Evolutionary conservation across 352 stramenopile species (phyloP), one percentile per base, ranked within the genome.

Genomic region (Globisporangium camurandrum): DNA sequence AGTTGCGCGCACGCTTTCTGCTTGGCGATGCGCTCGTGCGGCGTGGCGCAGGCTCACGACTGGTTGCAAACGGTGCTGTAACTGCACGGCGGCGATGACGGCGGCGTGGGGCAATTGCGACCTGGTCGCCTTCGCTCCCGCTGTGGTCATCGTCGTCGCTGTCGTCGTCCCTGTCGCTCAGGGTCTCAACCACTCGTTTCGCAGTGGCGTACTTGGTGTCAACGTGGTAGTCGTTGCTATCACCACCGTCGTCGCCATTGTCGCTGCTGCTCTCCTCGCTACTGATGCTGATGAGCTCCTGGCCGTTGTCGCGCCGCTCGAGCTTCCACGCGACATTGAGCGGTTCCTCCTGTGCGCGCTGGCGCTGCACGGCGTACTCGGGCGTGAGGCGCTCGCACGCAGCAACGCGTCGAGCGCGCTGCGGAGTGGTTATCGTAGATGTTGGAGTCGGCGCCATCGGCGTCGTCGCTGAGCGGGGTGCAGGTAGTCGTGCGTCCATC

Each of bases 311-410:
- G 47, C 60, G 51, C 40, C 66, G 78, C 51, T 57, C 69, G 61
- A 79, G 69, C 62, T 65, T 64, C 85, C 86, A 88, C 50, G 47
- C 84, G 49, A 93, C 80, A 33, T 73, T 51, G 33, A 97, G 65
- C 56, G 87, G 70, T 36, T 78, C 59, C 56, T 96, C 74, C 41
- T 95, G 68, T 19, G 71, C 84, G 47, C 70, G 89, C 54, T 87
- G 78, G 46, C 88, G 81, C 63, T 95, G 82, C 57, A 57, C 51
- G 31, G 73, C 61, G 47, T 67, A 57, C 51, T 62, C 62, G 43
- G 51, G 58, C 45, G 57, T 67, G 46, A 73, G 46, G 11, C 57
- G 62, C 51, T 49, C 45, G 30, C 37, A 49, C 28, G 49, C 54
- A 9, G 34, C 39, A 45, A 59, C 40, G 24, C 38, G 30, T 44